Base-by-base conservation (phyloP, 2,329 filamentous ascomycete species). In the Pezicula carpinea region DNA sequence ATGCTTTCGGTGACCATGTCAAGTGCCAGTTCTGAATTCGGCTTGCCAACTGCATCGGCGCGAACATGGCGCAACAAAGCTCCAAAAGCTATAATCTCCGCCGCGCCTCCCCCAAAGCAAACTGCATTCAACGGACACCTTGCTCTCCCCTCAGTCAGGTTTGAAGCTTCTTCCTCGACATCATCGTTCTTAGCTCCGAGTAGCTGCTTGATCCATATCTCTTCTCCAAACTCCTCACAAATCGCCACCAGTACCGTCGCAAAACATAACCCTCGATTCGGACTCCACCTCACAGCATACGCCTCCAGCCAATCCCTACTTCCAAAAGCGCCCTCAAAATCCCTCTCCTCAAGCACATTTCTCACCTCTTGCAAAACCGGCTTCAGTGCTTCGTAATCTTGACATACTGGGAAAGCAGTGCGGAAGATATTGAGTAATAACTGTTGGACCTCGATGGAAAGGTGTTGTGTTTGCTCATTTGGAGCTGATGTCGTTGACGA, bases 261-360 rank as follows among this genome's bases (percentile, higher is more conserved):
- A 67, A 96, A 96, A 50, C 83, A 88, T 43, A 96, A 68, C 0
- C 89, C 87, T 42, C 92, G 75, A 39, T 85, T 85, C 1, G 91
- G 87, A 64, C 89, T 95, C 90, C 90, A 96, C 56, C 92, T 73
- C 43, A 89, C 80, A 10, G 88, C 89, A 70, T 96, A 97, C 11
- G 86, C 87, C 50, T 85, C 79, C 18, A 95, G 74, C 55, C 84
- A 77, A 33, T 84, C 80, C 48, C 79, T 75, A 38, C 73, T 73
- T 1, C 80, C 82, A 67, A 96, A 96, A 0, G 91, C 91, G 14
- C 72, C 70, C 10, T 75, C 75, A 67, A 96, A 96, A 64, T 96
- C 87, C 19, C 92, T 80, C 49, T 85, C 81, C 64, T 84, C 96
- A 6, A 96, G 75, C 55, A 91, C 87, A 7, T 82, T 75, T 66